Evolutionary conservation across 2,329 filamentous ascomycete species (phyloP).

Genomic region (Aspergillus viridinutans): DNA sequence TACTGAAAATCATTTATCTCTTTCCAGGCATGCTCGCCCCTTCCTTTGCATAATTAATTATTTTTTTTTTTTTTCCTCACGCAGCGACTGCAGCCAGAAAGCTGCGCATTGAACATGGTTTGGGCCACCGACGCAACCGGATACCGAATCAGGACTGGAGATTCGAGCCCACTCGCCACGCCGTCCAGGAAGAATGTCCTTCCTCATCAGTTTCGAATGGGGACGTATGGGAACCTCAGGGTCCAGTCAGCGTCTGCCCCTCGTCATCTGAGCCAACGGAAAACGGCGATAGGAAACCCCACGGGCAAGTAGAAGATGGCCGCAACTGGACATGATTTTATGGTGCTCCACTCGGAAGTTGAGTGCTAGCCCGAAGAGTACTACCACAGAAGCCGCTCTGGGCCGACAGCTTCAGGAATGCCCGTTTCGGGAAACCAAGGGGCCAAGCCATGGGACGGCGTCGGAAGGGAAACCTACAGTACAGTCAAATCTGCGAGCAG

Average conservation of each 20-base stretch:
- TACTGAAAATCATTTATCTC: not conserved
- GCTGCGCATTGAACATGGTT: conserved; percentile 1
- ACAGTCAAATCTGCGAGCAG: not conserved
- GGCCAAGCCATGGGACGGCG: conserved; percentile 8
- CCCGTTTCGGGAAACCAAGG: conserved; percentile 23
- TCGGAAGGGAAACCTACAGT: not conserved
- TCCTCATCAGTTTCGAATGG: not conserved
- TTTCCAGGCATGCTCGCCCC: not conserved
- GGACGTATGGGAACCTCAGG: conserved; percentile 1
- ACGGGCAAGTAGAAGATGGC: conserved; percentile 4
- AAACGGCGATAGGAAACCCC: conserved; percentile 6
- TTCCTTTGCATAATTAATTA: not conserved
- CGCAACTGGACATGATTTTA: conserved; percentile 17
- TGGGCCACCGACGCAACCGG: conserved; percentile 7
- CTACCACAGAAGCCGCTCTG: conserved; percentile 17
- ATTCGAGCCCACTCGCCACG: conserved; percentile 9
- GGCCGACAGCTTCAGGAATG: conserved; percentile 17
- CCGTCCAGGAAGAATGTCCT: not conserved
- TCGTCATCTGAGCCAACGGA: not conserved
- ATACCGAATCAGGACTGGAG: conserved; percentile 8
- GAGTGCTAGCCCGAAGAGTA: conserved; percentile 2
- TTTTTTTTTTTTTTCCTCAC: not conserved
- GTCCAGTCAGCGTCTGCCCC: conserved; percentile 1
- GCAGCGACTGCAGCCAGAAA: not conserved
- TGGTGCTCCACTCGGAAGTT: conserved; percentile 9